These are phyloP conservation scores for Eugenia klotzschiana DNA, from an alignment of 441 rosid genomes.

Conservation along the genomic window DNA sequence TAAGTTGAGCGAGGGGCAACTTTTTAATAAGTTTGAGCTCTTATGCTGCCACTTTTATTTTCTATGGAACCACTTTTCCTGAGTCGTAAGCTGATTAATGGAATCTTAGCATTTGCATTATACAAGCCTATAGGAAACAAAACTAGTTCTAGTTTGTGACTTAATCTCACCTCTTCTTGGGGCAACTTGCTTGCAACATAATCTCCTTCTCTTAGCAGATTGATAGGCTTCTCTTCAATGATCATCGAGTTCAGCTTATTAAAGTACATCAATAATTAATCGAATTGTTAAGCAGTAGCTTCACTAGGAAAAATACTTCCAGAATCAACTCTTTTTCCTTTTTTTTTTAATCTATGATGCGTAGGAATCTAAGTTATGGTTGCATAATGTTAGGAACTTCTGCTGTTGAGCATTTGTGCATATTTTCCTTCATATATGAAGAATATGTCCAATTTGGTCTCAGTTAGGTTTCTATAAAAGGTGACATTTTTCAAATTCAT, in stretches of 20 bases:
- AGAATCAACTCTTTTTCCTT: background rate
- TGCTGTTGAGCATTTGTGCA: background rate
- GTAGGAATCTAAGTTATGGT: background rate
- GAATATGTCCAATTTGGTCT: background rate
- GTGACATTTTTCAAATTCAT: background rate
- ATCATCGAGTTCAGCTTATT: background rate
- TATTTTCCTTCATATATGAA: background rate
- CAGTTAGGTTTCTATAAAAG: background rate
- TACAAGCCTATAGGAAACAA: background rate
- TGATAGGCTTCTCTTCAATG: background rate
- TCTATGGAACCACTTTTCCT: background rate
- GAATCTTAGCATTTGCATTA: background rate
- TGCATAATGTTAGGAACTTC: background rate
- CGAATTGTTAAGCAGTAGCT: background rate
- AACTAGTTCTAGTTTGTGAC: background rate
- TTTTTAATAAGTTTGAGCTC: background rate
- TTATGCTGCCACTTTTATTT: background rate
- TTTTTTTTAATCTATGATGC: background rate
- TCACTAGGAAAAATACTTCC: background rate
- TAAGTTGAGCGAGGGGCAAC: background rate
- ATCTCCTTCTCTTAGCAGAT: background rate
- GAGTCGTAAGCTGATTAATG: background rate
- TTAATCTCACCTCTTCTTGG: background rate
- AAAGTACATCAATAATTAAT: background rate
- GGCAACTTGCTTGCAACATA: background rate